Evolutionary conservation across 306 rosid genomes (phyloP), one percentile per base, ranked within the genome.

Genomic region (Prunus padus): DNA sequence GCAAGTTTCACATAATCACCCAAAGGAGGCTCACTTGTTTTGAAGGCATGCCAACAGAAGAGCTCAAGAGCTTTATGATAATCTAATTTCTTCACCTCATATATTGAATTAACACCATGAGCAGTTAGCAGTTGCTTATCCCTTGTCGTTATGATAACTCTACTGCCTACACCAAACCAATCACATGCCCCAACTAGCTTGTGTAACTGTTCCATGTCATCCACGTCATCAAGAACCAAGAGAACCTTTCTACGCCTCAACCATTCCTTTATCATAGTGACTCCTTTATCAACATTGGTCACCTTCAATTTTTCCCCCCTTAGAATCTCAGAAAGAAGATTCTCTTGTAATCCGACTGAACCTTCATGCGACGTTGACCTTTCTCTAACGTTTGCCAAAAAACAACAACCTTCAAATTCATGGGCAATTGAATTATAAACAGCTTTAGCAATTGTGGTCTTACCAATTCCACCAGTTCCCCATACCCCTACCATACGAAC

Each of bases 181-280:
- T 5, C 52, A 47, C 15, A 4, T 14, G 52, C 52, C 19, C 67
- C 76, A 13, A 3, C 52, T 42, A 72, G 57, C 14, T 3, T 3
- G 10, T 8, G 9, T 14, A 72, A 12, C 18, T 72, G 76, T 15
- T 13, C 13, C 45, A 44, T 11, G 2, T 72, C 11, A 22, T 25
- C 31, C 8, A 72, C 54, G 40, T 72, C 76, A 22, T 72, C 76
- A 15, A 72, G 28, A 11, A 72, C 66, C 8, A 72, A 5, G 31
- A 28, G 31, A 28, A 28, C 31, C 47, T 19, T 70, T 31, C 8
- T 50, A 1, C 6, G 0, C 0, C 15, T 2, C 49, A 64, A 18
- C 69, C 14, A 18, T 64, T 64, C 14, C 26, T 37, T 37, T 33
- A 64, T 33, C 9, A n/a, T 22, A 37, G 19, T 64, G 69, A 33